Conservation (phyloP, 495 filamentous ascomycete genomes). For the Hypoxylon lenormandii region DNA sequence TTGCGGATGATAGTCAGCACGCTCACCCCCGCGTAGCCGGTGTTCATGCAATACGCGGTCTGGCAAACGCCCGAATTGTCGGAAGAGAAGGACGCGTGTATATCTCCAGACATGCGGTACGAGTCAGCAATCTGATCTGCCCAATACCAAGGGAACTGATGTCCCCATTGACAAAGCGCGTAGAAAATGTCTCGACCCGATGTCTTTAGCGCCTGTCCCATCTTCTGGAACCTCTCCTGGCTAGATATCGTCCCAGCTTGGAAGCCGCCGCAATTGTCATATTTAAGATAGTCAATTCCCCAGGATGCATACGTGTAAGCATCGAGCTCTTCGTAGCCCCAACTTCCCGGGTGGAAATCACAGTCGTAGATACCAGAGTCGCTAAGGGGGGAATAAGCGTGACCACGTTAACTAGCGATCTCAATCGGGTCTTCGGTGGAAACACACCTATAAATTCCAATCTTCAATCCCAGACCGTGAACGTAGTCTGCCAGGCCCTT, state of each 20-base stretch:
- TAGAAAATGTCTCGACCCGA: constrained; percentile 54
- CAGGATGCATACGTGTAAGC: constrained; percentile 53
- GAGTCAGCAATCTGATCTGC: constrained; percentile 43
- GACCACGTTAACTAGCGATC: background rate
- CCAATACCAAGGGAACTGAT: constrained; percentile 50
- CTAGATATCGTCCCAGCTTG: constrained; percentile 32
- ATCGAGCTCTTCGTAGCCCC: constrained; percentile 54
- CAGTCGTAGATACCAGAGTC: constrained; percentile 38
- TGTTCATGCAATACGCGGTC: constrained; percentile 50
- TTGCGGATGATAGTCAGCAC: constrained; percentile 54
- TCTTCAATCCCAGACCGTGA: constrained; percentile 46
- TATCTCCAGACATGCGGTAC: constrained; percentile 54
- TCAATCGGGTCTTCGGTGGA: constrained; percentile 7
- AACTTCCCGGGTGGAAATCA: constrained; percentile 51
- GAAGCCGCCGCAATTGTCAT: constrained; percentile 44
- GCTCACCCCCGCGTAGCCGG: constrained; percentile 50
- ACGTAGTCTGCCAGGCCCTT: constrained; percentile 49
- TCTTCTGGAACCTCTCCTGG: constrained; percentile 39
- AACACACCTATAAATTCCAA: constrained; percentile 50
- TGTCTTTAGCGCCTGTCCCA: constrained; percentile 52
- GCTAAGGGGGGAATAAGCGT: background rate
- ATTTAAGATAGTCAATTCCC: constrained; percentile 56
- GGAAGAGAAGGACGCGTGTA: constrained; percentile 53
- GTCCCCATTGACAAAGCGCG: constrained; percentile 54
- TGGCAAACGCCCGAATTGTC: constrained; percentile 45